Base-by-base conservation (phyloP, 495 filamentous ascomycete species). In the Stereocaulon alpinum region DNA sequence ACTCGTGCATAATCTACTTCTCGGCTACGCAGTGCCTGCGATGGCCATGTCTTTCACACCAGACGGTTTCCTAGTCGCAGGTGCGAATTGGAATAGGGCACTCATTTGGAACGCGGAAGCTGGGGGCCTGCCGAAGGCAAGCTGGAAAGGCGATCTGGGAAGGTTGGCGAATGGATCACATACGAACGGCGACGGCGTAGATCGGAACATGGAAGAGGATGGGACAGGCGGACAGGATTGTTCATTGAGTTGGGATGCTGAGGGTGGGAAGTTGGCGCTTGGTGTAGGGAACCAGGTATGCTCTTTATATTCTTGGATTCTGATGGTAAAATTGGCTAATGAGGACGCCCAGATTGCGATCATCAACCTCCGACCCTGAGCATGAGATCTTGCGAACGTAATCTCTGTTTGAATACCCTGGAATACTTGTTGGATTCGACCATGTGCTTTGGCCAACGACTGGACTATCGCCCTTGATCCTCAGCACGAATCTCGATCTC, bases 81-180 rank as follows among this genome's bases (percentile, higher is more conserved):
- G 81, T 15, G 87, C 83, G 12, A 85, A 82, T 22, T 78, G 73
- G 55, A 80, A 86, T 56, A 76, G 72, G 51, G 74, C 89, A 20
- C 74, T 86, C 44, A 83, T 90, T 17, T 90, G 86, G 86, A 87
- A 86, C 63, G 77, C 81, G 10, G 84, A 84, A 43, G 83, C 83
- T 20, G 82, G 80, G 10, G 75, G 77, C n/a, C 73, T 83, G 44
- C 84, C 86, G 10, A 76, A 83, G 48, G 86, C 86, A 24, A 79
- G 70, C 45, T 91, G 86, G 85, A 76, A 71, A 55, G 60, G 64
- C 40, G 62, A 65, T n/a, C 30, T 58, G 30, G 55, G 66, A 64
- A 27, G 61, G 29, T 10, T 24, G 7, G 2, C 62, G 10, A 64
- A 64, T 43, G 50, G 55, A 20, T 14, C 40, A n/a, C 58, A 50